phyloP scores from a whole-genome alignment of 2,329 filamentous ascomycete genomes.

The Alternaria arborescens region DNA sequence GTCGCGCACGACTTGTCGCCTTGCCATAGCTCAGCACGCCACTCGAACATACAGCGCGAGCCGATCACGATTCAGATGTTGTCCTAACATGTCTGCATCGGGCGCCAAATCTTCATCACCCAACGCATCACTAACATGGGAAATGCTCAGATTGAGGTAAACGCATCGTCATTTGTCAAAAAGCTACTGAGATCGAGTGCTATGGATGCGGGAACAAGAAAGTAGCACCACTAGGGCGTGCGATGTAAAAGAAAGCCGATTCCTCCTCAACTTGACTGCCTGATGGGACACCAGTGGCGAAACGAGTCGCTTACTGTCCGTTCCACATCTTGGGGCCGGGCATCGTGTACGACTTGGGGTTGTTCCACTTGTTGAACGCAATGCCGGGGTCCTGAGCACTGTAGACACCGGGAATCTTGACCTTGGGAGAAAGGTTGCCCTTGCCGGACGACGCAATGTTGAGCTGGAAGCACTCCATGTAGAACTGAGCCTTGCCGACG shows the following conservation, averaged over 20 bases:
- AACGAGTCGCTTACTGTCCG: slow-evolving; percentile 17
- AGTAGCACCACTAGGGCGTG: slow-evolving; percentile 1
- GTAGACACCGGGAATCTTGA: no score
- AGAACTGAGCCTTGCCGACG: slow-evolving; percentile 44
- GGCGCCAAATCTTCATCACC: background rate
- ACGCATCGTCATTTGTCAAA: background rate
- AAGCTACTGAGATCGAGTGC: background rate
- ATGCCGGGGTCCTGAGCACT: slow-evolving; percentile 51
- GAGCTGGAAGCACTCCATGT: slow-evolving; percentile 56
- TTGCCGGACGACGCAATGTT: slow-evolving; percentile 55
- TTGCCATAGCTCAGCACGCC: background rate
- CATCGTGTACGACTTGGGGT: slow-evolving; percentile 43
- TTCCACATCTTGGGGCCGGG: slow-evolving; percentile 43
- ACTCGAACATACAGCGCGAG: background rate
- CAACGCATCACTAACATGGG: background rate
- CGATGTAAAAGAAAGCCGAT: background rate
- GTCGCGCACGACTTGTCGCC: background rate
- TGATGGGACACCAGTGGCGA: background rate
- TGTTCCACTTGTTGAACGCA: slow-evolving; percentile 56
- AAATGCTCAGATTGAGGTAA: background rate
- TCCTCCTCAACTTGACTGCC: slow-evolving; percentile 5
- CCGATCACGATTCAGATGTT: background rate
- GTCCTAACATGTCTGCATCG: background rate
- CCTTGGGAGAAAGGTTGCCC: slow-evolving; percentile 44
- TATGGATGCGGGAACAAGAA: slow-evolving; percentile 8